These are phyloP conservation scores for Terana coerulea DNA, from an alignment of 768 basidiomycete genomes.

Conservation along the genomic window DNA sequence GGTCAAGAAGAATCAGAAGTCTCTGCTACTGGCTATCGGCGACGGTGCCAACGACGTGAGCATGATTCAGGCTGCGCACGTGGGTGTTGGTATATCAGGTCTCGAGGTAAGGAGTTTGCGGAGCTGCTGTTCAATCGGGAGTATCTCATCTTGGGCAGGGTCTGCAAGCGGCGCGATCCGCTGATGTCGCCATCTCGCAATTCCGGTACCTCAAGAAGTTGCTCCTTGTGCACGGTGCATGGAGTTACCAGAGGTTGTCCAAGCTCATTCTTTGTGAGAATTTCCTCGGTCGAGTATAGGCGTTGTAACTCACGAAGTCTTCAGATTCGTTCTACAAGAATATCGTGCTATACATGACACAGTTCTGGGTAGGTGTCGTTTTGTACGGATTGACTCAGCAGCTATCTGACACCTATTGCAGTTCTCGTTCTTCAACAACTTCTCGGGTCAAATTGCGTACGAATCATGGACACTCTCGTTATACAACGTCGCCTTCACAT, in stretches of 20 bases:
- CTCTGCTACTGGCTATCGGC: constrained; percentile 93
- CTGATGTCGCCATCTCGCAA: constrained; percentile 97
- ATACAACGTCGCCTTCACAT: constrained; percentile 95
- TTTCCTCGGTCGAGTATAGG: too few relatives aligned
- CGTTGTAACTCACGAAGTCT: background rate
- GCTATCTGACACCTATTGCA: constrained; percentile 27
- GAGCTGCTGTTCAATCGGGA: background rate
- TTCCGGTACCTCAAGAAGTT: constrained; percentile 95
- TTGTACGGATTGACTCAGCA: background rate
- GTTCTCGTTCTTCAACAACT: constrained; percentile 99
- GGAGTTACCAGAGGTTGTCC: constrained; percentile 95
- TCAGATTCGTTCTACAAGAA: constrained; percentile 99
- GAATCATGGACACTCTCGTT: constrained; percentile 98
- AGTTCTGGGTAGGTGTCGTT: constrained; percentile 80
- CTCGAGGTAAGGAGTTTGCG: constrained; percentile 63
- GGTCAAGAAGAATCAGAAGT: constrained; percentile 95
- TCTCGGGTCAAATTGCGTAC: constrained; percentile 97
- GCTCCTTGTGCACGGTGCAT: constrained; percentile 93
- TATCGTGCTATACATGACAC: constrained; percentile 96
- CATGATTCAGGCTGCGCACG: constrained; percentile 99
- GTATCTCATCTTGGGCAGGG: constrained; percentile 52
- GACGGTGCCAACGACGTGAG: constrained; percentile 98
- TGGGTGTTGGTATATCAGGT: constrained; percentile 96
- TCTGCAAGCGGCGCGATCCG: constrained; percentile 95
- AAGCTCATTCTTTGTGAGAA: constrained; percentile 90